Evolutionary conservation across 2,329 filamentous ascomycete genomes (phyloP).

Genomic region (Talaromyces sp.): DNA sequence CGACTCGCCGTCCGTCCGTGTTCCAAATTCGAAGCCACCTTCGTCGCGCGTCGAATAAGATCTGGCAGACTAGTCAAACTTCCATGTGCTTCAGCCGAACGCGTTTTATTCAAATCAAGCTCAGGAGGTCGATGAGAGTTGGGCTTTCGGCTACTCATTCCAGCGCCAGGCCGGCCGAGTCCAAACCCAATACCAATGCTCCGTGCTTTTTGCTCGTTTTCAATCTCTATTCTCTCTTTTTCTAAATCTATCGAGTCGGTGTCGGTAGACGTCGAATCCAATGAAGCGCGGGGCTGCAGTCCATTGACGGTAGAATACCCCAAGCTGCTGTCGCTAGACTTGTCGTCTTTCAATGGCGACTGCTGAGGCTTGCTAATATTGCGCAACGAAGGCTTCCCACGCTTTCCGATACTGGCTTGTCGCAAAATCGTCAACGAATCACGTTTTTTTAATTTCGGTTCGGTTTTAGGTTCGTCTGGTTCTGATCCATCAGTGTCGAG

Average conservation of each 20-base stretch:
- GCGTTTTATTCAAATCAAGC: conserved; percentile 78
- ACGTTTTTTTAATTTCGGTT: conserved; percentile 15
- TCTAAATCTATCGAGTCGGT: conserved; percentile 19
- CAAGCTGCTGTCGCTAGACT: conserved; percentile 12
- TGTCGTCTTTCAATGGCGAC: not conserved
- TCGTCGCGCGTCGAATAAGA: conserved; percentile 83
- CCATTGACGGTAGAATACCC: conserved; percentile 10
- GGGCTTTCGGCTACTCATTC: conserved; percentile 43
- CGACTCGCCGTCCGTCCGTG: conserved; percentile 68
- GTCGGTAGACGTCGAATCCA: conserved; percentile 16
- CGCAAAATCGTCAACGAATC: conserved; percentile 34
- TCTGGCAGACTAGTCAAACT: conserved; percentile 91
- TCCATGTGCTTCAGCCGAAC: conserved; percentile 76
- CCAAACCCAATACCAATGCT: conserved; percentile 26
- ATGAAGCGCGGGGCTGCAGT: conserved; percentile 3
- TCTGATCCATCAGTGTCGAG: conserved; percentile 33
- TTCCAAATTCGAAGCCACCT: conserved; percentile 82
- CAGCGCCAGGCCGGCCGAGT: conserved; percentile 32
- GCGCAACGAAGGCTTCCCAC: conserved; percentile 43
- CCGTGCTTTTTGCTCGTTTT: conserved; percentile 26
- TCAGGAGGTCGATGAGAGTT: conserved; percentile 60
- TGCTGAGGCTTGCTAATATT: conserved; percentile 30
- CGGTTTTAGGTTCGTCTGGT: conserved; percentile 21
- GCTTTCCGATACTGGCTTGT: conserved; percentile 45
- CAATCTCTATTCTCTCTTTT: conserved; percentile 24